Evolutionary conservation across 768 basidiomycete species (phyloP).

Genomic region (Hebeloma cylindrosporum): DNA sequence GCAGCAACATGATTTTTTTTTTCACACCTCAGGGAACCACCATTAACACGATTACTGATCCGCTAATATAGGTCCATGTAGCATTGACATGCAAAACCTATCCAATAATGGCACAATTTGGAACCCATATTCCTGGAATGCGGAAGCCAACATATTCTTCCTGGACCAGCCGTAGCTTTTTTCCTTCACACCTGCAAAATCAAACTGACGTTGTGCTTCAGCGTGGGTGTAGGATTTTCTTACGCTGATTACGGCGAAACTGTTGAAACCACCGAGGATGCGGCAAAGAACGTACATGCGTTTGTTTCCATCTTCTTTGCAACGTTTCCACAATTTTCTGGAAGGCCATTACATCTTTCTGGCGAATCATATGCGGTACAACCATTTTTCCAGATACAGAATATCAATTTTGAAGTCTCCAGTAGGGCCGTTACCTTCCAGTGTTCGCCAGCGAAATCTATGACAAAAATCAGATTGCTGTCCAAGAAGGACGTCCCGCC

Average conservation of each 20-base stretch:
- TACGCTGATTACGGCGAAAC: slow-evolving; percentile 70
- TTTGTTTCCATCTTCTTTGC: slow-evolving; percentile 82
- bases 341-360: slow-evolving; percentile 66
- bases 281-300: slow-evolving; percentile 70
- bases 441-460: slow-evolving; percentile 76
- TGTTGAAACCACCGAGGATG: slow-evolving; percentile 76
- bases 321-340: slow-evolving; percentile 70
- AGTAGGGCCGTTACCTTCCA: slow-evolving; percentile 66
- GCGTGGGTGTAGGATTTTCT: slow-evolving; percentile 71
- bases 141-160: slow-evolving; percentile 68
- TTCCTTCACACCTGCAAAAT: not conserved
- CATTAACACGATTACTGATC: not conserved
- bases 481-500: slow-evolving; percentile 52
- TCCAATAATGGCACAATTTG: slow-evolving; percentile 60
- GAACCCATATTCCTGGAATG: slow-evolving; percentile 68
- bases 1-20: not conserved
- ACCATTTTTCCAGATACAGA: slow-evolving; percentile 2
- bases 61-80: slow-evolving; percentile 37
- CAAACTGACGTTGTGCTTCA: slow-evolving; percentile 18
- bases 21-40: not conserved
- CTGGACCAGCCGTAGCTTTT: slow-evolving; percentile 58
- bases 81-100: slow-evolving; percentile 54
- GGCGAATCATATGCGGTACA: slow-evolving; percentile 78
- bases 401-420: slow-evolving; percentile 12
- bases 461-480: slow-evolving; percentile 62